Conservation (phyloP, 2,329 filamentous ascomycete species). For the Pezicula neosporulosa region DNA sequence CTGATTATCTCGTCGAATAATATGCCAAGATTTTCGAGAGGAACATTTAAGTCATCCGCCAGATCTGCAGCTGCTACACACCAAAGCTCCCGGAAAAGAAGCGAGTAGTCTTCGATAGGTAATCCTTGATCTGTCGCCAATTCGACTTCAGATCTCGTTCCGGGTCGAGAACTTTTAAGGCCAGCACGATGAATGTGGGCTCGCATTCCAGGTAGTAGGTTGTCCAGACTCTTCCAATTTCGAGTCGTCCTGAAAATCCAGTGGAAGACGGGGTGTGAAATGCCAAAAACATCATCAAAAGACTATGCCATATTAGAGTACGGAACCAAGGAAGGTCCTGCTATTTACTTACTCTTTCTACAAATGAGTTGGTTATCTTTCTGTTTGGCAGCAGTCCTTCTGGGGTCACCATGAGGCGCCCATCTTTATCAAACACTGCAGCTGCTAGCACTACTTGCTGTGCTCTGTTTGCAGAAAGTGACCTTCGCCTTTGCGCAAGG, state of each 20-base stretch:
- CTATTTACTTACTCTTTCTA: conserved; percentile 51
- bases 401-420: conserved; percentile 64
- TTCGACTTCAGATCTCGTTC: conserved; percentile 36
- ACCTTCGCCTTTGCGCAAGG: conserved; percentile 38
- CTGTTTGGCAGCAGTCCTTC: conserved; percentile 67
- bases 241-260: conserved; percentile 83
- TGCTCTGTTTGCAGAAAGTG: conserved; percentile 33
- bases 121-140: conserved; percentile 52
- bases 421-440: conserved; percentile 64
- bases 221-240: conserved; percentile 69
- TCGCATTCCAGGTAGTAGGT: conserved; percentile 69
- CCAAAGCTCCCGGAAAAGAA: conserved; percentile 79
- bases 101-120: conserved; percentile 65
- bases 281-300: conserved; percentile 71
- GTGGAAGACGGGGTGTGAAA: conserved; percentile 75
- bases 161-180: conserved; percentile 27
- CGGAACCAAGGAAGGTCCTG: not conserved
- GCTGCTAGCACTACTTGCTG: conserved; percentile 52
- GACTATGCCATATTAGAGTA: conserved; percentile 32
- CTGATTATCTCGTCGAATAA: conserved; percentile 74
- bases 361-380: conserved; percentile 76
- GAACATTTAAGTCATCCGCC: conserved; percentile 61
- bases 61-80: conserved; percentile 76
- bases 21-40: conserved; percentile 60
- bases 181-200: conserved; percentile 59